Percentiles rank a stretch among this genome's conserved stretches.
Conservation (phyloP, 208 protist species). For the Acanthamoeba castellanii region DNA sequence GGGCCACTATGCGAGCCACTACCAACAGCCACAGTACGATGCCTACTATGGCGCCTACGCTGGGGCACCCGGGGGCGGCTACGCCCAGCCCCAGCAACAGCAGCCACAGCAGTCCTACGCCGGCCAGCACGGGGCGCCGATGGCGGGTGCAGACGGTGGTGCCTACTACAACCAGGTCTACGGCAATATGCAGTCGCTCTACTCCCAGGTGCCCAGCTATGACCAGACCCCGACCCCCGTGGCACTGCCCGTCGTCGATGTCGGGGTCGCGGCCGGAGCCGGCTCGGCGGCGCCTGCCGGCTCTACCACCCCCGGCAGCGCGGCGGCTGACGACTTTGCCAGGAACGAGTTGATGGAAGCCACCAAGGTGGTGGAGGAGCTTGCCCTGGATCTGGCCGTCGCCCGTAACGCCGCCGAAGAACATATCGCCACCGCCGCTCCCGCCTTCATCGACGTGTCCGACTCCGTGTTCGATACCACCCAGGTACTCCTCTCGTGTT, state of each 20-base stretch:
- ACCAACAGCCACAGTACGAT: neutral
- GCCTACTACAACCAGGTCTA: neutral
- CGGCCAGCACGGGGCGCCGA: neutral
- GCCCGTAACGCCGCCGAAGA: neutral
- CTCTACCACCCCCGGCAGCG: neutral
- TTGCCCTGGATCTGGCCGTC: neutral
- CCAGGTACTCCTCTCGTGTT: neutral
- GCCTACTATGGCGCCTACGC: neutral
- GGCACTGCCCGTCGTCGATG: neutral
- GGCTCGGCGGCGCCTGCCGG: too few relatives aligned
- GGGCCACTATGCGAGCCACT: too few relatives aligned
- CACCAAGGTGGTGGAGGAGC: neutral
- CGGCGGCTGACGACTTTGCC: neutral
- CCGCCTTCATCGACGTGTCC: neutral
- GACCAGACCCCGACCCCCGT: neutral
- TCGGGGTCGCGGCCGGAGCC: too few relatives aligned
- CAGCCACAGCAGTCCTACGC: neutral
- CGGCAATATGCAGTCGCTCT: neutral
- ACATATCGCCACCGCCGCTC: neutral
- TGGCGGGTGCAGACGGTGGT: neutral
- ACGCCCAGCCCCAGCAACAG: neutral
- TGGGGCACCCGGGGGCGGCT: neutral
- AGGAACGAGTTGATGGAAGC: neutral
- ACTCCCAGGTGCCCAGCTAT: neutral
- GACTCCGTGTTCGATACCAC: neutral